phyloP scores from a whole-genome alignment of 1,284 basidiomycete species.

The Schizophyllum amplum region DNA sequence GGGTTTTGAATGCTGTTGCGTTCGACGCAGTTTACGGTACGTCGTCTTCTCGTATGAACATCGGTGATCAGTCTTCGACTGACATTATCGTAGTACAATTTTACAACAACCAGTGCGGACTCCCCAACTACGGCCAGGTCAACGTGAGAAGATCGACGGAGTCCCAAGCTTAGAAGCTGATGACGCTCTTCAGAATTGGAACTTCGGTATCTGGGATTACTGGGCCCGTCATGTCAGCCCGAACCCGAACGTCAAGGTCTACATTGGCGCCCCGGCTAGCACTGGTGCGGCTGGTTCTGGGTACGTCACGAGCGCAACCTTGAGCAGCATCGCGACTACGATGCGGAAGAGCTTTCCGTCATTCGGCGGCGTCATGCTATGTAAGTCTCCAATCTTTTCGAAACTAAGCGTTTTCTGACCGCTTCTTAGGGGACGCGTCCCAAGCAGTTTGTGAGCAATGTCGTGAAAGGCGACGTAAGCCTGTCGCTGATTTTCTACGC shows the following conservation, averaged over 20 bases:
- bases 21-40: slow-evolving; percentile 59
- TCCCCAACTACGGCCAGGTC: slow-evolving; percentile 4
- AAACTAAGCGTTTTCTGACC: neutral
- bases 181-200: slow-evolving; percentile 31
- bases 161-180: neutral
- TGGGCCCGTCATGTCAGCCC: slow-evolving; percentile 50
- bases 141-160: slow-evolving; percentile 5
- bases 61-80: neutral
- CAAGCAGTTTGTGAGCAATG: slow-evolving; percentile 41
- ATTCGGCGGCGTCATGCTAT: slow-evolving; percentile 68
- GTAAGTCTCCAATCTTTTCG: slow-evolving; percentile 15
- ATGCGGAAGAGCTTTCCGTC: slow-evolving; percentile 60
- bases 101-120: slow-evolving; percentile 31
- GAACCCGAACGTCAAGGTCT: slow-evolving; percentile 54
- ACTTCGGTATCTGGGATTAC: slow-evolving; percentile 52
- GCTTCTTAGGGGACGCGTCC: slow-evolving; percentile 21
- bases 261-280: slow-evolving; percentile 54
- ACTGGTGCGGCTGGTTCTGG: slow-evolving; percentile 50
- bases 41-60: slow-evolving; percentile 12
- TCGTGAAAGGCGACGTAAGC: neutral
- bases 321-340: slow-evolving; percentile 40
- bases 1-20: slow-evolving; percentile 38
- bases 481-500: neutral
- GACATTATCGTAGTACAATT: slow-evolving; percentile 11
- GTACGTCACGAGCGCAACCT: slow-evolving; percentile 37